Percentiles rank a stretch among this genome's conserved stretches.
phyloP scores from a whole-genome alignment of 2,329 filamentous ascomycete species.

The Helotiales sp. region DNA sequence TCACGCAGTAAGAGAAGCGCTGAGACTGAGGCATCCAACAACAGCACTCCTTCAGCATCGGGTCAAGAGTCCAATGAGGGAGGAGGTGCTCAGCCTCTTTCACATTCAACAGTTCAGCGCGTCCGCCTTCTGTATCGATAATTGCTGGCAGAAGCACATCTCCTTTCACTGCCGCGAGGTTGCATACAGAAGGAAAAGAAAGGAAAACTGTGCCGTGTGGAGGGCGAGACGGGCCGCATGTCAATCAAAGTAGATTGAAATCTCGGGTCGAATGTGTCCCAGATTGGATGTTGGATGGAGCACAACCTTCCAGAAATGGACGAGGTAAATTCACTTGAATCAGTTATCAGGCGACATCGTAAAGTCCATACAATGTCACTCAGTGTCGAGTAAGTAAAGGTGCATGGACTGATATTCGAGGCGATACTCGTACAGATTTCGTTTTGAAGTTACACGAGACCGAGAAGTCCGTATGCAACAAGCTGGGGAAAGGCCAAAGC shows the following conservation, averaged over 20 bases:
- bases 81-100: background rate
- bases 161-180: background rate
- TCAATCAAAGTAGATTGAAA: background rate
- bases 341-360: background rate
- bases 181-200: background rate
- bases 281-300: no score
- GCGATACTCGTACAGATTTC: background rate
- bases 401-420: background rate
- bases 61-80: background rate
- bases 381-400: background rate
- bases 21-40: no score
- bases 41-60: background rate
- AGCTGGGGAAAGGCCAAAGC: background rate
- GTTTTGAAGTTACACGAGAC: conserved; percentile 1
- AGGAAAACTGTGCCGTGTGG: background rate
- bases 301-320: no score
- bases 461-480: background rate
- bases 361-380: background rate
- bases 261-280: background rate
- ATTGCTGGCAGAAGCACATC: background rate
- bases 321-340: no score
- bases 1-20: background rate
- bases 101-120: background rate
- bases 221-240: background rate
- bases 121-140: background rate